A percentile compares a stretch with the other conserved stretches of the same genome.
phyloP scores from a whole-genome alignment of 2,329 filamentous ascomycete genomes.

The Zarea fungicola region DNA sequence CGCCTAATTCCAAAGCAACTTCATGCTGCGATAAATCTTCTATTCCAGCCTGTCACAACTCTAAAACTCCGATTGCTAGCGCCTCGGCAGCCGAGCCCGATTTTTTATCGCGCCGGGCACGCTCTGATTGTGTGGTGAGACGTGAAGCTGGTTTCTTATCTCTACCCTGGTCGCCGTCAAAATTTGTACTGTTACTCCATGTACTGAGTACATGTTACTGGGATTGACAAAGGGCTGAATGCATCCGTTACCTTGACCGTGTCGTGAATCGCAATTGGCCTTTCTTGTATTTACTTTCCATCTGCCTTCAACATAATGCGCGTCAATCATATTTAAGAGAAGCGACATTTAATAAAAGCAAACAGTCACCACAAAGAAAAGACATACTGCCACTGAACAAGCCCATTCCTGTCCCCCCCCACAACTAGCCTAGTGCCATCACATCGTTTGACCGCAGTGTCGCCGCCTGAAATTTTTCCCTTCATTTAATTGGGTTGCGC shows the following conservation, averaged over 20 bases:
- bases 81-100: background rate
- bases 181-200: background rate
- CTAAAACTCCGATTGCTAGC: conserved; percentile 3
- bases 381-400: background rate
- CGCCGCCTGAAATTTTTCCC: conserved; percentile 3
- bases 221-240: too few relatives aligned
- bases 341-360: too few relatives aligned
- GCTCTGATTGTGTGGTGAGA: background rate
- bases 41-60: background rate
- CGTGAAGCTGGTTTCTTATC: conserved; percentile 4
- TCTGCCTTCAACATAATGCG: too few relatives aligned
- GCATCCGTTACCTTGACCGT: too few relatives aligned
- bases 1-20: too few relatives aligned
- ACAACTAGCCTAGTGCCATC: background rate
- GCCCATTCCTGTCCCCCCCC: background rate
- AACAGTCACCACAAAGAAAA: too few relatives aligned
- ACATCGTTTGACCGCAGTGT: background rate
- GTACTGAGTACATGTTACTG: too few relatives aligned
- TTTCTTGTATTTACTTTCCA: too few relatives aligned
- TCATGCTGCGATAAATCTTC: background rate
- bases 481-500: background rate
- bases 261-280: too few relatives aligned
- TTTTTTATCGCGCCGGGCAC: conserved; percentile 8
- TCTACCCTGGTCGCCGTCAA: background rate
- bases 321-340: too few relatives aligned